Evolutionary conservation across 2,329 filamentous ascomycete species (phyloP).

Genomic region (Trichoderma simmonsii): DNA sequence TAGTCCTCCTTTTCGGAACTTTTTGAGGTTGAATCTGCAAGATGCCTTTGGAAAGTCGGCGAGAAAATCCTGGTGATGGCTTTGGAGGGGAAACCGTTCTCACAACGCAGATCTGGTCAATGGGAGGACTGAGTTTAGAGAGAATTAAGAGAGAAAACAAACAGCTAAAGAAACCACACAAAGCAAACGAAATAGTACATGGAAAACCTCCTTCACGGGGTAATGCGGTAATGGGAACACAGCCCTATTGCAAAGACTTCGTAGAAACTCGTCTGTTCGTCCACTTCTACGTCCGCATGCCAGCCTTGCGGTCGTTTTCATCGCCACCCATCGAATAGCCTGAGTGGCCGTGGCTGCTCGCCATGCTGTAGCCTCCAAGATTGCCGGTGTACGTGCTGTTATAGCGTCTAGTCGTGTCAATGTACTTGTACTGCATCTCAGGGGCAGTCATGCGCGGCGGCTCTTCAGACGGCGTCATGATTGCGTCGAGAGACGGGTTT

Average conservation of each 20-base stretch:
- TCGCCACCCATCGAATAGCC: constrained; percentile 7
- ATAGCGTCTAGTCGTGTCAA: constrained; percentile 26
- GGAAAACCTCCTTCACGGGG: background rate
- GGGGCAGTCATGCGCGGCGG: constrained; percentile 22
- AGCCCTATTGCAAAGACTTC: background rate
- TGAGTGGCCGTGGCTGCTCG: background rate
- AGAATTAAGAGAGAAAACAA: background rate
- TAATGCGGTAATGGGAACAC: background rate
- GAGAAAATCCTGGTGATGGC: background rate
- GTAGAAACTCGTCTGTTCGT: background rate
- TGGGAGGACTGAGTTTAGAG: background rate
- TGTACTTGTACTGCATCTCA: constrained; percentile 33
- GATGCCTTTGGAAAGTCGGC: background rate
- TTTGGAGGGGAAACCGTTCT: background rate
- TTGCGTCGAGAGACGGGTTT: constrained; percentile 1
- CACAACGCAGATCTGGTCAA: background rate
- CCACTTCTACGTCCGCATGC: background rate
- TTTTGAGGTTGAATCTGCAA: background rate
- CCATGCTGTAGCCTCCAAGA: constrained; percentile 6
- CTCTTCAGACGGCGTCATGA: constrained; percentile 22
- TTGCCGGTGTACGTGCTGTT: constrained; percentile 1
- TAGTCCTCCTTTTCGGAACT: background rate
- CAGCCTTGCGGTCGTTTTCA: constrained; percentile 7
- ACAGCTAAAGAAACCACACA: background rate
- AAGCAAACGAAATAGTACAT: background rate